Evolutionary conservation across 1,284 basidiomycete genomes (phyloP), one percentile per base, ranked within the genome.

Genomic region (Neonothopanus nambi): DNA sequence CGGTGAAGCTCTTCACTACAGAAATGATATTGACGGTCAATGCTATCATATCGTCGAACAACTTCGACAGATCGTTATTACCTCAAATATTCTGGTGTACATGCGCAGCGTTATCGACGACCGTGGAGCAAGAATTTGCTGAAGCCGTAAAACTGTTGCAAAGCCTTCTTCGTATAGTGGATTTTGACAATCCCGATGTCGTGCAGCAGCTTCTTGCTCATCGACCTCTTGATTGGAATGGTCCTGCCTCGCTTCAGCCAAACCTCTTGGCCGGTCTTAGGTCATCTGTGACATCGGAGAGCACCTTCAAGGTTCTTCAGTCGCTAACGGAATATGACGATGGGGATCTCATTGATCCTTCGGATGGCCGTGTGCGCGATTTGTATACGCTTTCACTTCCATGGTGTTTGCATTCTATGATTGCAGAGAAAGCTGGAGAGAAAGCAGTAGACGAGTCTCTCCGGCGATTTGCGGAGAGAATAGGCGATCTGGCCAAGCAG

Each of bases 71-170:
- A 24, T 71, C 80, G 3, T 76, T 89, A 24, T 74, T 93, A 26
- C 91, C 93, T 0, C 91, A 93, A 63, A 76, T 95, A 40, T 97
- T 93, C 70, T 97, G 95, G 95, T 88, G 86, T 61, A 79, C 87
- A 1, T 80, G 84, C 40, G 93, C 92, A 1, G 92, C 89, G 60
- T 77, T 96, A 24, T 87, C 84, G 18, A 95, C 93, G 0, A 87
- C 88, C 0, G 87, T 90, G 43, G 92, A 97, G 67, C 71, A 76
- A 5, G 95, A 97, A 67, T 98, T 92, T 63, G 68, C 74, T 7
- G 82, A 90, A 55, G 82, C 84, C 0, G 70, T 95, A 21, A 76
- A 79, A 15, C 78, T 96, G 17, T 70, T 97, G 18, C 81, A 85
- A 40, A 74, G 78, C 15, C 68, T 96, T 2, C 75, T 96, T n/a